Base-by-base conservation (phyloP, 257 asterid genomes). In the Nicotiana undulata region DNA sequence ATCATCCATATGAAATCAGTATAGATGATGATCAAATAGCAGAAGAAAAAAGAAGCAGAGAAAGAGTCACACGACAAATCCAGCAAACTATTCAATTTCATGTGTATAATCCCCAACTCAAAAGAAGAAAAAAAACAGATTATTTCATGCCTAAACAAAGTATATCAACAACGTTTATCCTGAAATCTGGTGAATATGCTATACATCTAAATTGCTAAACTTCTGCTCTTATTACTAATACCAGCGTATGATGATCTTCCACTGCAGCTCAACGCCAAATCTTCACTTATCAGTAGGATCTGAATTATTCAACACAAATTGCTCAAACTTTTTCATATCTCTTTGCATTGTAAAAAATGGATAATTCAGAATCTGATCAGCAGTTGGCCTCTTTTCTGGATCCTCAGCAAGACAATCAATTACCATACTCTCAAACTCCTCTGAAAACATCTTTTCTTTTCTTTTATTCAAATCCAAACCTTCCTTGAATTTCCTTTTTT, bases 381-480 rank as follows among this genome's bases (percentile, higher is more conserved):
- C 82, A 55, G 20, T 55, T 20, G 84, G 82, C 75, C 86, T 75
- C 4, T 66, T 29, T 0, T 13, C 66, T 4, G 84, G 75, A 2
- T 65, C 29, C 56, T 40, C 37, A 66, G 6, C 7, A 75, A 80
- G 77, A 72, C 86, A 80, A 4, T 40, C 37, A 34, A 34, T 26
- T 28, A 84, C 82, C 82, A 80, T 63, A 6, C 11, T 52, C 76
- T 63, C 55, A 20, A 84, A 84, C 10, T 15, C 82, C 18, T 28
- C 3, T 0, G 84, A 80, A 28, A 84, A 80, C 31, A 1, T 34
- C 24, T 24, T 52, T 63, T 66, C 56, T 72, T 49, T 44, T 60
- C 28, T 9, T 61, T 61, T 40, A 32, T 24, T 1, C 4, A 61
- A 37, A 44, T 9, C 31, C 28, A 9, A n/a, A 60, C 4, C 59